A percentile compares a stretch with the other conserved stretches of the same genome.
Conservation (phyloP, 2,329 filamentous ascomycete species). For the Apiospora sp. region DNA sequence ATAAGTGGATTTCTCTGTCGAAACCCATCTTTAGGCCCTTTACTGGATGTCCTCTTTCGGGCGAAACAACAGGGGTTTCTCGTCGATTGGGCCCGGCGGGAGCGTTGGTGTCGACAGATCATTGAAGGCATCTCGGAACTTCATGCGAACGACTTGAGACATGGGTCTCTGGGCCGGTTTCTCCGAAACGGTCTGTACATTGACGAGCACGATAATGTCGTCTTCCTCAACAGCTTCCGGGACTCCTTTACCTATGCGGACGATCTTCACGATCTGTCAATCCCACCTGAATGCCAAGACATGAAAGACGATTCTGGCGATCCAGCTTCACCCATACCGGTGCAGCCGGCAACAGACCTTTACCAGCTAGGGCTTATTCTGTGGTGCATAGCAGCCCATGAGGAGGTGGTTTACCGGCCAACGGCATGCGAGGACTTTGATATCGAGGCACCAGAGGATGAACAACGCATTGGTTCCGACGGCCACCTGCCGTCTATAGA, state of each 20-base stretch:
- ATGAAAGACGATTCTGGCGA: neutral
- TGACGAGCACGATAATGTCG: neutral
- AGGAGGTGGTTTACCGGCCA: neutral
- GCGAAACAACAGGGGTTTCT: neutral
- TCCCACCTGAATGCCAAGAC: neutral
- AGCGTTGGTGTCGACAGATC: neutral
- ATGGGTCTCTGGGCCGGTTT: neutral
- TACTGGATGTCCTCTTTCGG: neutral
- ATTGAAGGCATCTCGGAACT: neutral
- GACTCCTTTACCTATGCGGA: neutral
- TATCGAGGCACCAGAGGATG: neutral
- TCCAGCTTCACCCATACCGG: neutral
- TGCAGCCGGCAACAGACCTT: neutral
- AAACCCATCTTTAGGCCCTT: neutral
- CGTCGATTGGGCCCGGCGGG: neutral
- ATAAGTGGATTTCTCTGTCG: neutral
- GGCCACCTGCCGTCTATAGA: neutral
- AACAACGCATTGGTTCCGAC: neutral
- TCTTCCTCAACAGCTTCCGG: neutral
- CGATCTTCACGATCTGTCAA: neutral
- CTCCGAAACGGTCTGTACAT: neutral
- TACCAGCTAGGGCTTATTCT: neutral
- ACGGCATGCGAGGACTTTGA: neutral
- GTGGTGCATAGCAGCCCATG: neutral
- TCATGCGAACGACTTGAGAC: neutral